Evolutionary conservation across 2,329 filamentous ascomycete genomes (phyloP).

Genomic region (Colletotrichum tamarilloi): DNA sequence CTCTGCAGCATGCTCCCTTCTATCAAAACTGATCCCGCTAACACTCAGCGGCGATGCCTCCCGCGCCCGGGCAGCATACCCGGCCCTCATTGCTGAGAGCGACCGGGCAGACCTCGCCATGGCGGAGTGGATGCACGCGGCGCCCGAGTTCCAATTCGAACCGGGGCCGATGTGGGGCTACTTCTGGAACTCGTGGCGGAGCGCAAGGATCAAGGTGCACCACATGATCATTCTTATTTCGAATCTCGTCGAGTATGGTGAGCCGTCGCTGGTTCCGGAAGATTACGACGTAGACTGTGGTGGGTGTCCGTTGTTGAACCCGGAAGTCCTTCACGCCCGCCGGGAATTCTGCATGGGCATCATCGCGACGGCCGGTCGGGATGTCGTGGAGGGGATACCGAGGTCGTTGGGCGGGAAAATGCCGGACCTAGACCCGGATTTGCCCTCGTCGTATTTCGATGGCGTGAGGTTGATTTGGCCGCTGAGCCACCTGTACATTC

Average conservation of each 20-base stretch:
- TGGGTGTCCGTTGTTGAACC: slow-evolving; percentile 37
- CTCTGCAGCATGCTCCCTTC: slow-evolving; percentile 12
- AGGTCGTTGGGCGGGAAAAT: slow-evolving; percentile 40
- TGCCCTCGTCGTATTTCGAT: slow-evolving; percentile 49
- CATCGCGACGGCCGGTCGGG: slow-evolving; percentile 42
- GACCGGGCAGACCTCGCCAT: slow-evolving; percentile 44
- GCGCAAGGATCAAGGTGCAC: slow-evolving; percentile 49
- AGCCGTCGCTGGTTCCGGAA: slow-evolving; percentile 22
- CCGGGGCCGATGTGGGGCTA: slow-evolving; percentile 37
- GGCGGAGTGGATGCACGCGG: slow-evolving; percentile 41
- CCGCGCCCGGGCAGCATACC: slow-evolving; percentile 17
- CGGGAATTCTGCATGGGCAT: slow-evolving; percentile 42
- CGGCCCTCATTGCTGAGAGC: slow-evolving; percentile 36
- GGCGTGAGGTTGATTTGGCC: slow-evolving; percentile 53
- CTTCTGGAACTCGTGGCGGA: slow-evolving; percentile 46
- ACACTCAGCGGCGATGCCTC: neutral
- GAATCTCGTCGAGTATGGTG: slow-evolving; percentile 49
- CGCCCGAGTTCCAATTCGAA: slow-evolving; percentile 40
- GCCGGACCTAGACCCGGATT: slow-evolving; percentile 39
- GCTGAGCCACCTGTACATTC: slow-evolving; percentile 45
- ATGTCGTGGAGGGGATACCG: slow-evolving; percentile 44
- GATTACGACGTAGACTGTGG: neutral
- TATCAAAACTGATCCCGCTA: slow-evolving; percentile 24
- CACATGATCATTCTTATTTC: slow-evolving; percentile 45
- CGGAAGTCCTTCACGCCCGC: slow-evolving; percentile 41